Conservation (phyloP, 768 basidiomycete species). For the Mycena venus region DNA sequence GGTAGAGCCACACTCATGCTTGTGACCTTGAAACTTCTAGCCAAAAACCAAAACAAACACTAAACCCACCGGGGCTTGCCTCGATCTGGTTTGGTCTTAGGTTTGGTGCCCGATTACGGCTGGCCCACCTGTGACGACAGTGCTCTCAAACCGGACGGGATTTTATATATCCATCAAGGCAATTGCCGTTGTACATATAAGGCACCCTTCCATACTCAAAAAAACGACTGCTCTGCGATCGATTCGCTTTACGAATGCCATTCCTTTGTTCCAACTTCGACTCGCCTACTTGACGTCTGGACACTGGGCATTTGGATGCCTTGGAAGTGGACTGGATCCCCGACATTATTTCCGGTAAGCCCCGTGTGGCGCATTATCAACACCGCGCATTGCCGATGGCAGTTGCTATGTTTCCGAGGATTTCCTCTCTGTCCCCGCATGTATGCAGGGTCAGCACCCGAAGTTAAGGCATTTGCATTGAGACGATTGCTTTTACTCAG, state of each 20-base stretch:
- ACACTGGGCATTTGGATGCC: background rate
- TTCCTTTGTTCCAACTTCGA: background rate
- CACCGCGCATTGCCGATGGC: background rate
- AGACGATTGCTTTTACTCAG: background rate
- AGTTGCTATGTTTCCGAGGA: background rate
- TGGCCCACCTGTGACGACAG: background rate
- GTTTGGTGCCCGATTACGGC: background rate
- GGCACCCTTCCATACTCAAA: background rate
- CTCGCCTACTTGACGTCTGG: background rate
- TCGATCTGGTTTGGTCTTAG: background rate
- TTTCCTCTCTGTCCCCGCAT: background rate
- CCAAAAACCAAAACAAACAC: background rate
- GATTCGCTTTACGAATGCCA: no score
- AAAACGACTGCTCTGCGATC: no score
- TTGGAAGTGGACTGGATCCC: background rate
- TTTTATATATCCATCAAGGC: background rate
- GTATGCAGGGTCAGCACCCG: background rate
- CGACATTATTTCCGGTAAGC: background rate
- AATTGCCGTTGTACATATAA: background rate
- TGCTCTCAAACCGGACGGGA: background rate
- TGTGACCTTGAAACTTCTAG: background rate
- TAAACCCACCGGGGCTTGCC: background rate
- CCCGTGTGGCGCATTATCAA: background rate
- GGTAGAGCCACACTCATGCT: background rate
- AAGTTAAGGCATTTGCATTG: background rate